A percentile compares a stretch with the other conserved stretches of the same genome.
These are phyloP conservation scores for Diaporthe destruens DNA, from an alignment of 2,329 filamentous ascomycete genomes.

Conservation along the genomic window DNA sequence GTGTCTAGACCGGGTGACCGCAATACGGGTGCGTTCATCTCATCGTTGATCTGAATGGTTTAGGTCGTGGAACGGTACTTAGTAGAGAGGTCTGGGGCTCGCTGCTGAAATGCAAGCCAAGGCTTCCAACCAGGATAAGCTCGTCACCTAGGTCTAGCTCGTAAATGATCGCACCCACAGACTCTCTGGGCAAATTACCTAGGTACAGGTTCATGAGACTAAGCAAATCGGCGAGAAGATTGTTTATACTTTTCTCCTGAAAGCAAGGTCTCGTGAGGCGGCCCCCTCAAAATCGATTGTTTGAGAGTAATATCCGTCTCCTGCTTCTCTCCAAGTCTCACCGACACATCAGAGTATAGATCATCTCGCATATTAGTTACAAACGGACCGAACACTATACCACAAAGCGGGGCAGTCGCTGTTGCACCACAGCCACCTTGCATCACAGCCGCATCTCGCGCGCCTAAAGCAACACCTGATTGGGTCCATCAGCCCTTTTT, in stretches of 20 bases:
- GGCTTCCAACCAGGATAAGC: neutral
- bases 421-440: slow-evolving; percentile 10
- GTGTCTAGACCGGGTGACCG: neutral
- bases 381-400: neutral
- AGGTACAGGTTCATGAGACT: neutral
- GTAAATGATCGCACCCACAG: neutral
- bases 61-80: too few relatives aligned
- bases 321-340: neutral
- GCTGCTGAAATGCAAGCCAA: slow-evolving; percentile 2
- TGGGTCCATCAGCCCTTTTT: slow-evolving; percentile 12
- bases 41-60: neutral
- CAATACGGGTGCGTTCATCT: neutral
- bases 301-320: neutral
- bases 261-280: neutral
- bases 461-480: slow-evolving; percentile 7
- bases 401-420: neutral
- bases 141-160: neutral
- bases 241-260: neutral
- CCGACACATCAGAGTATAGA: neutral
- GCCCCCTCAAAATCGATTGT: neutral
- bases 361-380: neutral
- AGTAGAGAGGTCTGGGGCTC: neutral
- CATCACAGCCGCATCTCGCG: slow-evolving; percentile 21
- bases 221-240: neutral
- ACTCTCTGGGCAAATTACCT: neutral